These are phyloP conservation scores for Pythium brachiatum DNA, from an alignment of 352 stramenopile species.

Conservation along the genomic window DNA sequence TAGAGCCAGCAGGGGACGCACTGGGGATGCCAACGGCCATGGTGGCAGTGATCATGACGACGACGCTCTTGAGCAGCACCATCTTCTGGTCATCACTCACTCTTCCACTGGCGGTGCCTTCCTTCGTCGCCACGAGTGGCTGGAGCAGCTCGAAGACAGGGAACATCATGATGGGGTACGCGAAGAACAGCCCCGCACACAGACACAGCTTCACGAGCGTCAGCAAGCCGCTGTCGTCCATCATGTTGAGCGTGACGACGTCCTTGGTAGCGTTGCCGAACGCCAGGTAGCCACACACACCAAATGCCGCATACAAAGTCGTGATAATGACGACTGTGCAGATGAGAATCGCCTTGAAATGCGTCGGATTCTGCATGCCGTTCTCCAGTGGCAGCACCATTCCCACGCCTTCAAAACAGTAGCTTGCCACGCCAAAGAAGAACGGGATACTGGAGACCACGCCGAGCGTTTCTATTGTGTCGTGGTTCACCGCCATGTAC, in stretches of 20 bases:
- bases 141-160: constrained; percentile 84
- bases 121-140: constrained; percentile 29
- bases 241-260: constrained; percentile 81
- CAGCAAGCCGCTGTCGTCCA: constrained; percentile 40
- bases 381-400: constrained; percentile 71
- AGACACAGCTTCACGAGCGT: constrained; percentile 86
- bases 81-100: constrained; percentile 9
- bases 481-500: constrained; percentile 56
- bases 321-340: constrained; percentile 52
- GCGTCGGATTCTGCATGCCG: constrained; percentile 46
- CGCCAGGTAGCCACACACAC: constrained; percentile 58
- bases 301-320: constrained; percentile 67
- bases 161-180: constrained; percentile 93
- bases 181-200: constrained; percentile 89
- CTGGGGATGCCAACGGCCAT: constrained; percentile 77
- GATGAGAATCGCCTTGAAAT: constrained; percentile 59
- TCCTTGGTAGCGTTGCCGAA: constrained; percentile 60
- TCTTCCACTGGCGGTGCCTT: constrained; percentile 3
- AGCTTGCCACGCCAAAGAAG: constrained; percentile 73
- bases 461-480: constrained; percentile 54
- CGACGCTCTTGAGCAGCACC: constrained; percentile 8
- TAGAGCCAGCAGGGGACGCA: constrained; percentile 15
- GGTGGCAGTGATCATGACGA: constrained; percentile 78
- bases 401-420: constrained; percentile 76
- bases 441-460: constrained; percentile 69